These are phyloP conservation scores for Suillus americanus DNA, from an alignment of 768 basidiomycete species.

Conservation along the genomic window DNA sequence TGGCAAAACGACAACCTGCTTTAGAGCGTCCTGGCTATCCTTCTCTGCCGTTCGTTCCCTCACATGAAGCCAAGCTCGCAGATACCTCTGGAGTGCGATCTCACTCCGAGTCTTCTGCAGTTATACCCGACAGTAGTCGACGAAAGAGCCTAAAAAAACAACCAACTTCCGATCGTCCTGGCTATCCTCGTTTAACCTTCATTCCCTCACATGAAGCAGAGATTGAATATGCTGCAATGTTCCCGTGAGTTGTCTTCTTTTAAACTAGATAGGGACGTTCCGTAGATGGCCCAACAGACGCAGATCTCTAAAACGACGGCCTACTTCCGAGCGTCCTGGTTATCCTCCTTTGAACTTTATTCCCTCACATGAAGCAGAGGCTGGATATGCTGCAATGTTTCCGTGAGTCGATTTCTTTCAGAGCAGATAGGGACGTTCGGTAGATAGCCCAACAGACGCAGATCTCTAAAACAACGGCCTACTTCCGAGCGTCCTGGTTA, in stretches of 20 bases:
- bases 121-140: background rate
- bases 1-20: background rate
- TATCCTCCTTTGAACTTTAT: constrained; percentile 23
- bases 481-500: background rate
- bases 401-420: background rate
- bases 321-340: background rate
- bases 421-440: background rate
- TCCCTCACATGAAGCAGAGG: constrained; percentile 28
- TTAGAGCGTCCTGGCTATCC: background rate
- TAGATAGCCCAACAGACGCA: background rate
- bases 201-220: constrained; percentile 29
- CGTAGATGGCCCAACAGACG: background rate
- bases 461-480: background rate
- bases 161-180: background rate
- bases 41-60: constrained; percentile 26
- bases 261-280: background rate
- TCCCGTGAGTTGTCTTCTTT: background rate
- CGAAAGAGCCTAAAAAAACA: background rate
- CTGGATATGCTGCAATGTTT: constrained; percentile 20
- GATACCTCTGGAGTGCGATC: constrained; percentile 14
- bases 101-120: background rate
- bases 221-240: constrained; percentile 19
- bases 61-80: constrained; percentile 27
- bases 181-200: constrained; percentile 18
- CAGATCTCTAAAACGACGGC: background rate